Base-by-base conservation (phyloP, 73 alveolate genomes). In the Tetrahymena thermophila region DNA sequence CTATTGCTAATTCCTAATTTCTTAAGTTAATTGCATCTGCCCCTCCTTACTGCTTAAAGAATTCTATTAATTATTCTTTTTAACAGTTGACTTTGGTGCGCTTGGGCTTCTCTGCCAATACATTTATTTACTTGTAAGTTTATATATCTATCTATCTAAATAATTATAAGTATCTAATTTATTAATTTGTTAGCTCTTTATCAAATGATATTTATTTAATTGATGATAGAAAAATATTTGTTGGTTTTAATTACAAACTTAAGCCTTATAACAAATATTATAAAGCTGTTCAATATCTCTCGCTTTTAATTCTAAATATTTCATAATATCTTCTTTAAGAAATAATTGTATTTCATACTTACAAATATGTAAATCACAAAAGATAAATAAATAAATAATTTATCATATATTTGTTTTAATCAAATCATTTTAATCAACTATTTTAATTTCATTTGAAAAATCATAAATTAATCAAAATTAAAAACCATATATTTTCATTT, bases 21-120 rank as follows among this genome's bases (percentile, higher is more conserved):
- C 89, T 71, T 71, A 31, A 23, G 89, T 71, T 71, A 71, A 71
- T 31, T 71, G 31, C 89, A 28, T 28, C 31, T 71, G 31, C 37
- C 89, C 89, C 11, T 71, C 89, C 31, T 34, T 71, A 19, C 89
- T 71, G 31, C 89, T 71, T 71, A 71, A 25, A 71, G 89, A 28
- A 71, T n/a, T 71, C 37, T 71, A 71, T 71, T 71, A 71, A 31
- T 31, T 31, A 8, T 31, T 31, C 89, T 71, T 71, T 25, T 71
- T 71, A 71, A 71, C 37, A 28, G 35, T 28, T 28, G 89, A 71
- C 11, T 71, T 71, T 71, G 89, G 89, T 9, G 89, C 89, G 11
- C 89, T 71, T 71, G 89, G 89, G 89, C 89, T 71, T 71, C 89
- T 71, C 89, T 71, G 31, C 89, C 89, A 71, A 71, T 71, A 71